Evolutionary conservation across 345 rosid genomes (phyloP), one percentile per base, ranked within the genome.

Genomic region (Rhodamnia rubescens): DNA sequence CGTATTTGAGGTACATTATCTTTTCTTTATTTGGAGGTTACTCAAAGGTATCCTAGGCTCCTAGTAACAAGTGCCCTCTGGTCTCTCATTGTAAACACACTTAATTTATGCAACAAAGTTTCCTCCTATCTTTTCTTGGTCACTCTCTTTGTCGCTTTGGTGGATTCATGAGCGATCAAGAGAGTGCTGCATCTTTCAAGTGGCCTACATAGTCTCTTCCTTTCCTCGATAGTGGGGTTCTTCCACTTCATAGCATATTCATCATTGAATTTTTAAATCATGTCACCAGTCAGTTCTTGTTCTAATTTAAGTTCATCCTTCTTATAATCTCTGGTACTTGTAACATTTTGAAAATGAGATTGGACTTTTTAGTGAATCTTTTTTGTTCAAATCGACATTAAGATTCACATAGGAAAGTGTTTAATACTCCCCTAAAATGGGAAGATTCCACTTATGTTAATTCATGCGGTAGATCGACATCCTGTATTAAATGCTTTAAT

Each of bases 301-400:
- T 61, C 21, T 18, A 2, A 59, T 12, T 59, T 61, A 27, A 61
- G 74, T 61, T 4, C 21, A 7, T 27, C 1, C 21, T 27, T 27
- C 10, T 29, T 29, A 14, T 59, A 0, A 61, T 29, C 16, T 27
- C 5, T 11, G 0, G 21, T 14, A 7, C 21, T 15, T 3, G 2
- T 29, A 15, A 61, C 74, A 61, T 61, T 61, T 14, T 54, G 56
- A 1, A 13, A 6, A 27, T 27, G 40, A 27, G 9, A 27, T 59
- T 3, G 40, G 2, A 27, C 1, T 7, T 61, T 29, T 61, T 7
- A 7, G 21, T 0, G 0, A 2, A 15, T 61, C 15, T 61, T 1
- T 59, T 61, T 1, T 27, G 10, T 27, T 27, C 0, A 21, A 61
- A 1, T 27, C 1, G 1, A 61, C 74, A 27, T 1, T 14, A 59